Evolutionary conservation across 768 basidiomycete genomes (phyloP).

Genomic region (Harrya chromipes): DNA sequence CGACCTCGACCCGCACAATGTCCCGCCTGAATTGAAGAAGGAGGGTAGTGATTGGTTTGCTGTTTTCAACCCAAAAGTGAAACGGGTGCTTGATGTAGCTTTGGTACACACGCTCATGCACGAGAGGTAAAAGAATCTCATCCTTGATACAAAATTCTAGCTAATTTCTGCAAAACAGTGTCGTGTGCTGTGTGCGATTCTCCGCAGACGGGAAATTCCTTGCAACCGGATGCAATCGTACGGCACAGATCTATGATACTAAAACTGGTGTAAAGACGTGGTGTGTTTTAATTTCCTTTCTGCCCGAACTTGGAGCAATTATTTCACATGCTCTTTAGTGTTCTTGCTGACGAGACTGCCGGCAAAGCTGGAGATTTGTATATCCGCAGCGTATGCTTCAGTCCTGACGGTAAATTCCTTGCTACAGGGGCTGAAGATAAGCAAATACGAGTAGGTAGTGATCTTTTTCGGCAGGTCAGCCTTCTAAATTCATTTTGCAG

Average conservation of each 20-base stretch:
- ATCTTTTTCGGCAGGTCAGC: background rate
- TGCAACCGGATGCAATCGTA: conserved; percentile 95
- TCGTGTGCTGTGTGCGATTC: conserved; percentile 89
- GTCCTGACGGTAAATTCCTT: conserved; percentile 65
- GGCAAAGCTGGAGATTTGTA: conserved; percentile 80
- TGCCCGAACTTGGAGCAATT: conserved; percentile 4
- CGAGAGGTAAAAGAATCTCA: conserved; percentile 59
- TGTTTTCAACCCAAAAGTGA: conserved; percentile 79
- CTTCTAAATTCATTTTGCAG: conserved; percentile 37
- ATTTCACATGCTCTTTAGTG: conserved; percentile 39
- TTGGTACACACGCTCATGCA: conserved; percentile 87
- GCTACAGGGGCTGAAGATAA: conserved; percentile 90
- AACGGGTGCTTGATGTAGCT: conserved; percentile 72
- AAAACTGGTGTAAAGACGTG: conserved; percentile 83
- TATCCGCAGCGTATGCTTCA: conserved; percentile 82
- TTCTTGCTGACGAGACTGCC: conserved; percentile 74
- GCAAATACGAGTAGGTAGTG: conserved; percentile 70
- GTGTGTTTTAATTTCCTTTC: conserved; percentile 41
- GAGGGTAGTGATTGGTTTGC: conserved; percentile 89
- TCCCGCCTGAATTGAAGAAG: conserved; percentile 39
- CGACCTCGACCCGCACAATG: conserved; percentile 32
- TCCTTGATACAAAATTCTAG: background rate
- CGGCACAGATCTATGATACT: conserved; percentile 93
- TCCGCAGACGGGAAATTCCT: conserved; percentile 91
- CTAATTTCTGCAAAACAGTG: conserved; percentile 39